Base-by-base conservation (phyloP, 352 stramenopile species). In the Paralagenidium karlingii region DNA sequence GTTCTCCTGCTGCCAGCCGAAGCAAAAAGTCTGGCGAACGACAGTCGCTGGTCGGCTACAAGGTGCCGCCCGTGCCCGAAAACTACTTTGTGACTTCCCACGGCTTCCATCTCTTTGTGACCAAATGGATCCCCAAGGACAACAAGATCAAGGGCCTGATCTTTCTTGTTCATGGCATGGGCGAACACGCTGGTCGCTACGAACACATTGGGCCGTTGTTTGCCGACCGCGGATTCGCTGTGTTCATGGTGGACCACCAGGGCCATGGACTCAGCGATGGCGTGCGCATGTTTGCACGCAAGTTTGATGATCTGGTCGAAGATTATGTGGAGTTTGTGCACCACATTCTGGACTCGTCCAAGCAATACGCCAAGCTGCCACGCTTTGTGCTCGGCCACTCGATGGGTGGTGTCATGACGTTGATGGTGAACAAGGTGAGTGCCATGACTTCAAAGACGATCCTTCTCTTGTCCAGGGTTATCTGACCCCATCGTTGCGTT, bases 191-290 rank as follows among this genome's bases (percentile, higher is more conserved):
- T 12, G 55, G 50, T 1, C 58, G 67, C 2, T 77, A 77, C 47
- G 61, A 77, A 27, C 59, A 78, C 43, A 40, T 82, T 18, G 67
- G 44, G 9, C 46, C 55, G 19, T 46, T 43, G 21, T 22, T 81
- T 28, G 56, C 49, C 8, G 43, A 49, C 29, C 31, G 49, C 5
- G 67, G 59, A 9, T 65, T 69, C 21, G 63, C 67, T 1, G 68
- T 81, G 25, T 79, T 82, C 38, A 41, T 40, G 16, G 62, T 81
- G 29, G 67, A 81, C 53, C 58, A 73, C 34, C 66, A 82, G 28
- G 66, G 68, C 8, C 64, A 78, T 40, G 68, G 68, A 13, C 40
- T 57, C 22, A 81, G 66, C 41, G 67, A 82, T 39, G 66, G 66
- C 21, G 68, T 81, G 26, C 55, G 66, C 30, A 61, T 70, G 45